These are phyloP conservation scores for Fusarium temperatum DNA, from an alignment of 2,329 filamentous ascomycete genomes.

Conservation along the genomic window DNA sequence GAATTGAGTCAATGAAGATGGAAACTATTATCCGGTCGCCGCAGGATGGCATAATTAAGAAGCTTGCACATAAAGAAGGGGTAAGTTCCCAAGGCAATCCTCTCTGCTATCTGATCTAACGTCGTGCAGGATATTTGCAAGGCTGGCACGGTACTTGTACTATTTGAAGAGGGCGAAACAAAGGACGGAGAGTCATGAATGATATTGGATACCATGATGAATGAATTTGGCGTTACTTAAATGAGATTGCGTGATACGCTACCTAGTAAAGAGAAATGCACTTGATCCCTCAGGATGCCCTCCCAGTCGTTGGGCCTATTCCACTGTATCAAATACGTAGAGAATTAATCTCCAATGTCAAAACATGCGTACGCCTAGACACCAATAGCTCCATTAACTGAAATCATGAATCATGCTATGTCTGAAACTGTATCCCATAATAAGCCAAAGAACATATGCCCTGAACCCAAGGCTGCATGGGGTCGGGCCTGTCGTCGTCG, in stretches of 20 bases:
- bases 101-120: conserved; percentile 21
- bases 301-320: neutral
- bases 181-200: conserved; percentile 40
- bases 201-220: conserved; percentile 12
- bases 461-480: neutral
- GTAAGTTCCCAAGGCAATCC: conserved; percentile 57
- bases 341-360: neutral
- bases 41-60: conserved; percentile 75
- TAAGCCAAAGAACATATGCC: neutral
- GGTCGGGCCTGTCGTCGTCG: conserved; percentile 1
- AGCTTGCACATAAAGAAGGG: conserved; percentile 77
- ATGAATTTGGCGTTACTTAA: conserved; percentile 22
- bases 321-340: neutral
- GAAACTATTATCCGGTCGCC: conserved; percentile 84
- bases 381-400: conserved; percentile 8
- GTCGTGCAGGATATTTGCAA: conserved; percentile 75
- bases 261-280: conserved; percentile 11
- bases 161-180: conserved; percentile 68
- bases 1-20: conserved; percentile 91
- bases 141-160: conserved; percentile 76
- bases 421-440: neutral
- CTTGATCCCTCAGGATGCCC: neutral
- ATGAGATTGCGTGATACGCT: conserved; percentile 25
- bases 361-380: conserved; percentile 2
- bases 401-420: neutral